A percentile compares a stretch with the other conserved stretches of the same genome.
phyloP scores from a whole-genome alignment of 2,329 filamentous ascomycete species.

The Calonectria pseudoturangicola region DNA sequence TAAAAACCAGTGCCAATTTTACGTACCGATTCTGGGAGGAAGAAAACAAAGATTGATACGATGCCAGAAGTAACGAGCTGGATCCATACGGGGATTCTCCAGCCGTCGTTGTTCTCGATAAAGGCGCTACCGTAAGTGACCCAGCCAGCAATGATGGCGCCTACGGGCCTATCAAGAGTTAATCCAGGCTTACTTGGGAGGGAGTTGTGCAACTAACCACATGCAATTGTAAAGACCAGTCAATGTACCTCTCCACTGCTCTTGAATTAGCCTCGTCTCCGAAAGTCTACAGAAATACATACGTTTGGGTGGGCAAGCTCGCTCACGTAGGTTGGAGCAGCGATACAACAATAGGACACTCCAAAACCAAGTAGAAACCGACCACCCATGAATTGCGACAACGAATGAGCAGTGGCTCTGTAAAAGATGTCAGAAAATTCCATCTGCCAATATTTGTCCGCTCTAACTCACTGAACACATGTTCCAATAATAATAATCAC shows the following conservation, averaged over 20 bases:
- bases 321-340: constrained; percentile 63
- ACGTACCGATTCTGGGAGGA: constrained; percentile 62
- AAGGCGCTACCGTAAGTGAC: constrained; percentile 70
- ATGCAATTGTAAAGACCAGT: constrained; percentile 64
- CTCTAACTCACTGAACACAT: constrained; percentile 58
- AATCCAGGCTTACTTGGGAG: background rate
- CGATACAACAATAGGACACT: constrained; percentile 63
- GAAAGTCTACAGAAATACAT: accelerated
- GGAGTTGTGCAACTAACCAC: constrained; percentile 37
- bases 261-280: background rate
- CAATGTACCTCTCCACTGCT: constrained; percentile 66
- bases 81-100: constrained; percentile 62
- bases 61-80: constrained; percentile 62
- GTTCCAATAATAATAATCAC: constrained; percentile 65
- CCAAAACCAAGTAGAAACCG: constrained; percentile 75
- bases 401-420: constrained; percentile 57
- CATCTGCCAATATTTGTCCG: too few species aligned
- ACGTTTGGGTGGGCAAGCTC: constrained; percentile 71
- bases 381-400: constrained; percentile 66
- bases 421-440: constrained; percentile 25
- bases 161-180: constrained; percentile 51
- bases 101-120: constrained; percentile 58
- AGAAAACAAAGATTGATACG: constrained; percentile 57
- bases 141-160: constrained; percentile 73
- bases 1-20: too few species aligned